Percentiles rank a stretch among this genome's conserved stretches.
Conservation (phyloP, 805 yeast genomes). For the Starmerella geochares region DNA sequence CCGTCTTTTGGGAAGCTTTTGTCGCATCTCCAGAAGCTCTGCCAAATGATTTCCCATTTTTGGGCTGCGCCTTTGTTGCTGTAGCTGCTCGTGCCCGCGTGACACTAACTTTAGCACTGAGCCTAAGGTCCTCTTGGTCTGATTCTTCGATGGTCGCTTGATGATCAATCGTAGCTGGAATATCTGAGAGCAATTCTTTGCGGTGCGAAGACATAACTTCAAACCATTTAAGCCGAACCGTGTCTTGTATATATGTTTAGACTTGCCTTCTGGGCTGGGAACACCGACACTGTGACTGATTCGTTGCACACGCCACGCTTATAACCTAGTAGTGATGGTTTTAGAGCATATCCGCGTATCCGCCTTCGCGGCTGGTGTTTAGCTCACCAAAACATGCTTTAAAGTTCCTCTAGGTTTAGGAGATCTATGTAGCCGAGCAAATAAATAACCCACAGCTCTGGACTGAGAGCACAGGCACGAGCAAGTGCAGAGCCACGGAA, state of each 20-base stretch:
- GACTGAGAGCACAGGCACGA: no score
- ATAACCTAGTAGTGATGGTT: slow-evolving; percentile 3
- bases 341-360: background rate
- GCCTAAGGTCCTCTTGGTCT: background rate
- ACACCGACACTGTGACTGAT: background rate
- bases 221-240: background rate
- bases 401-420: slow-evolving; percentile 6
- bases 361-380: background rate
- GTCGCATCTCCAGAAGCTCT: no score
- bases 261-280: background rate
- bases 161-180: background rate
- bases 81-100: no score
- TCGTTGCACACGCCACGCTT: background rate
- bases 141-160: background rate
- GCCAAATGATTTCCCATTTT: background rate
- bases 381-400: background rate
- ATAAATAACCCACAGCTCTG: no score
- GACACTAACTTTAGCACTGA: no score
- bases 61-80: background rate
- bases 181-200: background rate
- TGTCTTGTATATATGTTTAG: background rate
- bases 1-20: no score
- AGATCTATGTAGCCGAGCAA: background rate
- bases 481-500: no score
- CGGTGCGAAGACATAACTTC: background rate